Evolutionary conservation across 139 green algal species (phyloP).

Genomic region (Chlorella sp.): DNA sequence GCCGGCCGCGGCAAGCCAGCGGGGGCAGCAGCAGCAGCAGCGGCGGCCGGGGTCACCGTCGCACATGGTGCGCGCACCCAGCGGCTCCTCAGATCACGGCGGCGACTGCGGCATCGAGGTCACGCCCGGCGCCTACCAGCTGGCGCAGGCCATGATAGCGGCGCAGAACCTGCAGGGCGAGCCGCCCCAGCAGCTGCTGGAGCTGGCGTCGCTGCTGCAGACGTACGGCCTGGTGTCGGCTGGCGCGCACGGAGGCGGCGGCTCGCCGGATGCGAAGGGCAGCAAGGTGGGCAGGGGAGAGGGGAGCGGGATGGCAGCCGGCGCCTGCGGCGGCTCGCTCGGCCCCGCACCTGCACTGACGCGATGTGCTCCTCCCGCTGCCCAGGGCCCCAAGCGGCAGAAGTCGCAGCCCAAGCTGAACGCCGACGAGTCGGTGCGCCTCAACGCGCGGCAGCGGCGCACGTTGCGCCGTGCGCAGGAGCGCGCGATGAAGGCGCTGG

Average conservation of each 20-base stretch:
- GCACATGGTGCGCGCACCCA: constrained; percentile 2
- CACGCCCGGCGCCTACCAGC: constrained; percentile 6
- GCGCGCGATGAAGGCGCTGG: constrained; percentile 37
- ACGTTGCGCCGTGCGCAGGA: constrained; percentile 48
- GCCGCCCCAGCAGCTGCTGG: constrained; percentile 29
- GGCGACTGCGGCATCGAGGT: constrained; percentile 23
- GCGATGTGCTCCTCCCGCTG: neutral
- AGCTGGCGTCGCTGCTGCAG: constrained; percentile 36
- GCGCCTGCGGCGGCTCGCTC: neutral
- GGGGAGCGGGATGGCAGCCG: neutral
- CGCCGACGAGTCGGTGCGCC: constrained; percentile 9
- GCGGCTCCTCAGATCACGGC: neutral
- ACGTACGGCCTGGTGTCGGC: constrained; percentile 23
- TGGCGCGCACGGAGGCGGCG: neutral
- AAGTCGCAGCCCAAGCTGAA: constrained; percentile 21
- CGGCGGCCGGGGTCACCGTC: constrained; percentile 14
- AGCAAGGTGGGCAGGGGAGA: too few relatives aligned
- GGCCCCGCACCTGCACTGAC: neutral
- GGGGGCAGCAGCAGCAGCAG: constrained; percentile 2
- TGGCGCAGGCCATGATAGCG: constrained; percentile 24
- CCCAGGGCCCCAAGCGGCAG: neutral
- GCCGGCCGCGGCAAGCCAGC: constrained; percentile 10
- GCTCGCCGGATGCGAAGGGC: too few relatives aligned
- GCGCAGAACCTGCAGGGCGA: constrained; percentile 29
- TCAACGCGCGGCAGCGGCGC: constrained; percentile 46